These are phyloP conservation scores for Erucastrum elatum DNA, from an alignment of 345 rosid genomes.

Conservation along the genomic window DNA sequence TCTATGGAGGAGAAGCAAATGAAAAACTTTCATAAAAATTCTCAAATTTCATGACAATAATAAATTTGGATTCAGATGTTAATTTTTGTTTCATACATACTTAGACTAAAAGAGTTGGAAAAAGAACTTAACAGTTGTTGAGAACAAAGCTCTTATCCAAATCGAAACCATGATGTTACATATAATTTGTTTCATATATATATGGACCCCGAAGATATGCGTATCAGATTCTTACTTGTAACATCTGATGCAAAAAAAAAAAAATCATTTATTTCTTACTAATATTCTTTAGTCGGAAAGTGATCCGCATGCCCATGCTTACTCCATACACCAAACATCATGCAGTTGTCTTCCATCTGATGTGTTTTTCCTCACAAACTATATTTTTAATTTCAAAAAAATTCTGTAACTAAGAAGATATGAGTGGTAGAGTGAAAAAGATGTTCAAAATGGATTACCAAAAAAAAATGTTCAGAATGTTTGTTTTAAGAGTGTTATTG, in stretches of 20 bases:
- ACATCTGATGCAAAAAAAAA: not conserved
- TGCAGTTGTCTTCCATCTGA: constrained; percentile 31
- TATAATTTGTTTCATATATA: not conserved
- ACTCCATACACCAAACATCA: constrained; percentile 24
- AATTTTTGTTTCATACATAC: too few species aligned
- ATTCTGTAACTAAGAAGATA: not conserved
- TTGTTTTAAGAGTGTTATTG: not conserved
- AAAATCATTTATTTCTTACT: not conserved
- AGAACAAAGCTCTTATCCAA: not conserved
- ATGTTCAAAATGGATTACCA: not conserved
- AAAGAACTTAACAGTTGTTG: too few species aligned
- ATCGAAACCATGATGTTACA: not conserved
- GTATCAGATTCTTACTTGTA: not conserved
- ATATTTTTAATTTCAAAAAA: not conserved
- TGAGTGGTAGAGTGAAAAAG: not conserved
- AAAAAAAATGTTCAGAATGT: not conserved
- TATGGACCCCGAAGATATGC: not conserved
- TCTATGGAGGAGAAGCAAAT: too few species aligned
- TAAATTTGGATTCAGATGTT: too few species aligned
- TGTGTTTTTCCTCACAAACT: constrained; percentile 1
- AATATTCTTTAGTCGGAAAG: constrained; percentile 3
- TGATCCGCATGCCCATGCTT: constrained; percentile 23
- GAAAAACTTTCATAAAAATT: too few species aligned
- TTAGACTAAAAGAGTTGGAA: too few species aligned
- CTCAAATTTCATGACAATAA: too few species aligned